Evolutionary conservation across 176 grass and related monocot genomes (phyloP).

Genomic region (Melocanna baccifera): DNA sequence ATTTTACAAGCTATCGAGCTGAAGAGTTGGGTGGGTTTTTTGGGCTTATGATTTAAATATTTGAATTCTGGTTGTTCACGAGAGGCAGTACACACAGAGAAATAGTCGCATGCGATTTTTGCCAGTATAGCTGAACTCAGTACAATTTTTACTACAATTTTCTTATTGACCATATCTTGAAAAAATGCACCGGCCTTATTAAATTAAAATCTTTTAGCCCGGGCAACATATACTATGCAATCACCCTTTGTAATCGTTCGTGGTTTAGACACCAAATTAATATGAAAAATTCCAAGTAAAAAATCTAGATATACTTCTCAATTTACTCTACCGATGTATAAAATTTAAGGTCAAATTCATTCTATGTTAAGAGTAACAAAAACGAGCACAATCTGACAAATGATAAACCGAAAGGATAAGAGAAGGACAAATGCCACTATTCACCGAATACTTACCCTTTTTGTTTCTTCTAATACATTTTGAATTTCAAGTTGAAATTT

Average conservation of each 20-base stretch:
- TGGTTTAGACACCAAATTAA: neutral
- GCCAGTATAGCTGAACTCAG: no score
- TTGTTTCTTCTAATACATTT: neutral
- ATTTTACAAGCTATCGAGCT: conserved; percentile 4
- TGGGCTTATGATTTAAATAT: no score
- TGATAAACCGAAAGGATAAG: neutral
- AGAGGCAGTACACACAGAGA: no score
- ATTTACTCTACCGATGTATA: neutral
- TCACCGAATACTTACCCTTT: neutral
- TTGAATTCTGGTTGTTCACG: no score
- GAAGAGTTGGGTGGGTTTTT: no score
- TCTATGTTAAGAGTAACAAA: neutral
- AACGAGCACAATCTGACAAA: neutral
- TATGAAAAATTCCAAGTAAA: neutral
- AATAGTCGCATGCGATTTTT: no score
- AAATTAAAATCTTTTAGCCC: neutral
- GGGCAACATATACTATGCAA: neutral
- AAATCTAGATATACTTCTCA: neutral
- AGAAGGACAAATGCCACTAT: neutral
- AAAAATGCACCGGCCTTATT: no score
- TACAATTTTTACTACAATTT: no score
- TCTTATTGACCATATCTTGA: no score
- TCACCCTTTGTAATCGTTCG: neutral
- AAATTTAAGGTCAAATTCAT: neutral
- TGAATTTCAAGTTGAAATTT: neutral